Evolutionary conservation across 306 rosid genomes (phyloP), one percentile per base, ranked within the genome.

Genomic region (Vicia villosa): DNA sequence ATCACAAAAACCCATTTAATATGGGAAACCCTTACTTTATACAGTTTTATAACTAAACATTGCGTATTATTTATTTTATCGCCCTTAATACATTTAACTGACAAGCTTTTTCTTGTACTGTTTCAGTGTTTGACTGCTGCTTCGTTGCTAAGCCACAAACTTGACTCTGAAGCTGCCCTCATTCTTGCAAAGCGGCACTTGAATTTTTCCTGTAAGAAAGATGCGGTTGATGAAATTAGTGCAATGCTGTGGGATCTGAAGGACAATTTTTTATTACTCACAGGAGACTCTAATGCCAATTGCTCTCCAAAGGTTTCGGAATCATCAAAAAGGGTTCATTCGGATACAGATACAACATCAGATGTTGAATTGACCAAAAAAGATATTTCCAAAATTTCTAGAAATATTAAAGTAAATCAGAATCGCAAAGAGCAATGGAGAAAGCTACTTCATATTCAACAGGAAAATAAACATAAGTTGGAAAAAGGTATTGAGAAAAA

Each of bases 121-220:
- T 83, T 82, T 76, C 92, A 94, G 99, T 88, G 97, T 75, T 94
- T 95, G 89, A 84, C 81, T 73, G 91, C 79, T 49, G 89, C 92
- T 70, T 77, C 97, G 63, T 59, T 87, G 83, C 78, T 81, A 67
- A 81, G 79, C n/a, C 82, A 84, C 82, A 91, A 90, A 80, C 67
- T 94, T 73, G 83, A 83, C 77, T 82, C 70, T 63, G 82, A 79
- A 84, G 86, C 80, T 78, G 91, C 97, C 11, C 59, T 87, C 47
- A 47, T 47, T 42, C 91, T 83, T 54, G 95, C 96, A n/a, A 91
- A 72, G 71, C 77, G 63, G 76, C 86, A 87, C 82, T 80, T 94
- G 54, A 77, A 84, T 55, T 94, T 91, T 74, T 60, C 58, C 65
- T 94, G 97, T 81, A 69, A 78, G 63, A 94, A 79, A 79, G 88